phyloP scores from a whole-genome alignment of 345 rosid species.

The Moringa oleifera region DNA sequence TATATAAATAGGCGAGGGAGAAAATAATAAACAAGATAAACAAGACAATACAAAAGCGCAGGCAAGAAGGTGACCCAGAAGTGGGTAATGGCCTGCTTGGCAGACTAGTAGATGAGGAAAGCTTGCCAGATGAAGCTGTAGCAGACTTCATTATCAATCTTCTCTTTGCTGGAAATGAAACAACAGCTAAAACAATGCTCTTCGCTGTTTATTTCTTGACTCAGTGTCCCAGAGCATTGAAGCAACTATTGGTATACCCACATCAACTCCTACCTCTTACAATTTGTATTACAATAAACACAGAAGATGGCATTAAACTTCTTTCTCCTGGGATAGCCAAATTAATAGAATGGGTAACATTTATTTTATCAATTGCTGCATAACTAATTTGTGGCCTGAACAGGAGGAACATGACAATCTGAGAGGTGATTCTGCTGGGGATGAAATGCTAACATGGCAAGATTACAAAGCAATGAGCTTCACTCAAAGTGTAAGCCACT shows the following conservation, averaged over 20 bases:
- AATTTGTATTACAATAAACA: too few species aligned
- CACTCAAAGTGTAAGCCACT: conserved; percentile 73
- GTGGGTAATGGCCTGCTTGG: conserved; percentile 54
- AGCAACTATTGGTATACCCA: conserved; percentile 42
- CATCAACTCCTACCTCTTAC: neutral
- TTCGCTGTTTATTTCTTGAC: conserved; percentile 77
- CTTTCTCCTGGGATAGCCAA: too few species aligned
- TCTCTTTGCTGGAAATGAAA: conserved; percentile 86
- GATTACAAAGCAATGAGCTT: conserved; percentile 78
- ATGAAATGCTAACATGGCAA: conserved; percentile 54
- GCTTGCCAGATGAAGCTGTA: conserved; percentile 53
- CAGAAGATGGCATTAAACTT: too few species aligned
- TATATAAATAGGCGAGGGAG: conserved; percentile 65
- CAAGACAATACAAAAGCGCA: conserved; percentile 34
- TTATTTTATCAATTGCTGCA: too few species aligned
- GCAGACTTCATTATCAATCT: conserved; percentile 84
- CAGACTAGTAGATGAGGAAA: conserved; percentile 63
- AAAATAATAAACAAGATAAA: conserved; percentile 62
- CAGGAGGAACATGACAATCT: conserved; percentile 74
- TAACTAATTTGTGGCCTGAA: too few species aligned
- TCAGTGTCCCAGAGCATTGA: conserved; percentile 55
- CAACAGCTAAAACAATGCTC: conserved; percentile 83
- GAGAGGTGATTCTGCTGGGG: conserved; percentile 6
- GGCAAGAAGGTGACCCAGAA: conserved; percentile 20
- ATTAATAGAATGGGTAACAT: too few species aligned